Percentiles rank a stretch among this genome's conserved stretches.
These are phyloP conservation scores for Teratosphaeria zuluensis DNA, from an alignment of 2,329 filamentous ascomycete species.

Conservation along the genomic window DNA sequence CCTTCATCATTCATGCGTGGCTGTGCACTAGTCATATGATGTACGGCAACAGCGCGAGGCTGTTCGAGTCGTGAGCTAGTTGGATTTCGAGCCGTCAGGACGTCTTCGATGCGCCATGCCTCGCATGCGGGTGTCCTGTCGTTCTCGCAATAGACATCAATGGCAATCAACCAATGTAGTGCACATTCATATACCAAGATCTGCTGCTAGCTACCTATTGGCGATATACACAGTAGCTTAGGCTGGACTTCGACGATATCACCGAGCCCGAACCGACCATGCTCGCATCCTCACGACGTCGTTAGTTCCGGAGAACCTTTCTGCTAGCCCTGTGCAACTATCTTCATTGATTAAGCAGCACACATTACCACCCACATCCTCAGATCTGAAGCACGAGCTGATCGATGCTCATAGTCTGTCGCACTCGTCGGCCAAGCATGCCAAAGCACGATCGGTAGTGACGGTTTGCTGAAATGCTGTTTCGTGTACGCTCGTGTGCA, in stretches of 20 bases:
- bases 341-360: conserved; percentile 6
- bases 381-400: neutral
- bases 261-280: neutral
- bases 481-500: neutral
- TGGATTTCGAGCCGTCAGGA: too few relatives aligned
- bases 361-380: conserved; percentile 12
- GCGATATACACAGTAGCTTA: neutral
- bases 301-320: neutral
- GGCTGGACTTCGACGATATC: neutral
- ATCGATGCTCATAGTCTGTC: neutral
- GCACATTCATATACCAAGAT: neutral
- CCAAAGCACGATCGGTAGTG: neutral
- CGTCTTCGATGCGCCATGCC: too few relatives aligned
- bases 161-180: neutral
- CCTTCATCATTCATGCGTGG: too few relatives aligned
- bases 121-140: too few relatives aligned
- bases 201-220: neutral
- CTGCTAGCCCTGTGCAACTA: neutral
- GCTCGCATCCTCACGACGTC: neutral
- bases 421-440: neutral
- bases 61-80: too few relatives aligned
- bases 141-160: neutral
- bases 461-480: neutral
- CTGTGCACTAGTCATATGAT: too few relatives aligned
- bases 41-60: too few relatives aligned